Percentiles rank a stretch among this genome's conserved stretches.
Conservation (phyloP, 805 yeast species). For the Wickerhamiella azymoides region DNA sequence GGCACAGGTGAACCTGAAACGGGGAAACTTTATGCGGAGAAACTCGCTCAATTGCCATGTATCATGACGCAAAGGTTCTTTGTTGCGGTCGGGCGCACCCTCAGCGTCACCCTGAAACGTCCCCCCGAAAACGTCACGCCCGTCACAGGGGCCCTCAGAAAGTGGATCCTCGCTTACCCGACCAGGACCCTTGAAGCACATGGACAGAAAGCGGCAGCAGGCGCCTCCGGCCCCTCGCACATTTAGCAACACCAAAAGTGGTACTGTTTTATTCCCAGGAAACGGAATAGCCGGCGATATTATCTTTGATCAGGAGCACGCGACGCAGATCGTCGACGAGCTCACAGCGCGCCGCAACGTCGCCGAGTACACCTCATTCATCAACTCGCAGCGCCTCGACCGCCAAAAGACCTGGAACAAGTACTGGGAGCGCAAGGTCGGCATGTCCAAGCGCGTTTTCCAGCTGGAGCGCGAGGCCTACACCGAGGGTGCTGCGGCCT, state of each 20-base stretch:
- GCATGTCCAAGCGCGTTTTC: constrained; percentile 13
- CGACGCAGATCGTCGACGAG: constrained; percentile 17
- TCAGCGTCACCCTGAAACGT: too few relatives aligned
- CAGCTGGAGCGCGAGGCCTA: constrained; percentile 16
- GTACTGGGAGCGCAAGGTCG: constrained; percentile 23
- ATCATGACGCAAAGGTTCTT: too few relatives aligned
- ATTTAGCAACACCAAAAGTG: constrained; percentile 10
- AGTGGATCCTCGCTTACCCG: too few relatives aligned
- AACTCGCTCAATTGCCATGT: too few relatives aligned
- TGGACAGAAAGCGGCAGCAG: neutral
- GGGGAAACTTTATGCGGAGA: too few relatives aligned
- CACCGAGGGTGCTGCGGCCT: constrained; percentile 15
- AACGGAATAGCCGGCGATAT: constrained; percentile 18
- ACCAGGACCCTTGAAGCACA: neutral
- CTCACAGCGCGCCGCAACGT: constrained; percentile 18
- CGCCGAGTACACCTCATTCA: constrained; percentile 16
- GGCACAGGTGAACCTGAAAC: too few relatives aligned
- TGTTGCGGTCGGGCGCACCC: too few relatives aligned
- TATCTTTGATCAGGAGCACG: constrained; percentile 8
- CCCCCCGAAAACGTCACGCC: too few relatives aligned
- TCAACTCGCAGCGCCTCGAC: constrained; percentile 20
- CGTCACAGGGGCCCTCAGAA: too few relatives aligned
- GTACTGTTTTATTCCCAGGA: constrained; percentile 18
- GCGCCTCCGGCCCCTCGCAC: neutral
- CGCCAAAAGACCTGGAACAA: constrained; percentile 23